Conservation (phyloP, 257 asterid species). For the Solanum bukasovii region DNA sequence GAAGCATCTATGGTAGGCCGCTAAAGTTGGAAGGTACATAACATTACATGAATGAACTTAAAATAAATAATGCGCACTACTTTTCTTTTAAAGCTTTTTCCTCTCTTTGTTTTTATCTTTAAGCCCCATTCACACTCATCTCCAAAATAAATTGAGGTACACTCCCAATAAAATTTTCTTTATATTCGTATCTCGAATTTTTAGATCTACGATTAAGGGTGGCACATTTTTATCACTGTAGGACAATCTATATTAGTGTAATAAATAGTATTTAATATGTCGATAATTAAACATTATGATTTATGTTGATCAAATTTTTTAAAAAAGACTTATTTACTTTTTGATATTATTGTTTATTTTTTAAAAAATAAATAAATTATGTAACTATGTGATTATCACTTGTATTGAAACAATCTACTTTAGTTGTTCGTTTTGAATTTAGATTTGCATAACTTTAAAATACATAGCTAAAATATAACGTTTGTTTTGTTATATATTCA, state of each 20-base stretch:
- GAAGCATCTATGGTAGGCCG: not conserved
- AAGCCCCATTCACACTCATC: not conserved
- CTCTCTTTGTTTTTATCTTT: not conserved
- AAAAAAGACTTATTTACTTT: no score
- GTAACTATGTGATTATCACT: not conserved
- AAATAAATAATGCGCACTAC: not conserved
- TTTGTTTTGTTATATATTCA: no score
- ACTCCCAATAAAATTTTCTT: no score
- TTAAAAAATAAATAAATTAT: no score
- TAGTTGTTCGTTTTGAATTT: no score
- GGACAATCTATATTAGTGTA: not conserved
- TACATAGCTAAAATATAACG: no score
- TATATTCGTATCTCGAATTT: fast-evolving
- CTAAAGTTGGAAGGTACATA: not conserved
- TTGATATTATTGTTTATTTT: no score
- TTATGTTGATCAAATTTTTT: no score
- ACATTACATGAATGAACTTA: not conserved
- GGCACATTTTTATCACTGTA: fast-evolving
- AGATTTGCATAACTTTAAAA: not conserved
- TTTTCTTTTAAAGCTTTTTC: not conserved
- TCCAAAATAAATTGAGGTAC: not conserved
- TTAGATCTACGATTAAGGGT: not conserved
- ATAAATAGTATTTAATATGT: not conserved
- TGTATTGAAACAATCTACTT: not conserved
- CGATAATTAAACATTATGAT: no score